A percentile compares a stretch with the other conserved stretches of the same genome.
phyloP scores from a whole-genome alignment of 1,284 basidiomycete species.

The Naganishia cerealis region DNA sequence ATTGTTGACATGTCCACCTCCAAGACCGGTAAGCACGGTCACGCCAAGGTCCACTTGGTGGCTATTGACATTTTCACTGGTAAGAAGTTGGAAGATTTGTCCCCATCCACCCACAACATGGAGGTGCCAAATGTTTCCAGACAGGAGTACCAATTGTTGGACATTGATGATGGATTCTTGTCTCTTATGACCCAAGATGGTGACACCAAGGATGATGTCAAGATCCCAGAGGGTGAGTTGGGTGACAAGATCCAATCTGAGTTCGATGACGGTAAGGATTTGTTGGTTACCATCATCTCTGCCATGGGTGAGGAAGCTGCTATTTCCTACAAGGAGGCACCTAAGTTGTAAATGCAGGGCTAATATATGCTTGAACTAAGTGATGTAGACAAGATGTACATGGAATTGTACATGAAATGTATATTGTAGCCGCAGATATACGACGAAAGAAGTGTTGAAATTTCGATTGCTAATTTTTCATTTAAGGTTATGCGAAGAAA shows the following conservation, averaged over 20 bases:
- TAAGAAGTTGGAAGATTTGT: slow-evolving; percentile 98
- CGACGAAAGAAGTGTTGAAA: too few species aligned
- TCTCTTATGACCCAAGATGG: slow-evolving; percentile 91
- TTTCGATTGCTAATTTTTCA: too few species aligned
- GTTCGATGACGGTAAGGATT: slow-evolving; percentile 85
- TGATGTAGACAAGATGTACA: too few species aligned
- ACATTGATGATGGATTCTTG: slow-evolving; percentile 85
- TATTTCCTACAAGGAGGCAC: too few species aligned
- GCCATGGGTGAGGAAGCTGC: slow-evolving; percentile 88
- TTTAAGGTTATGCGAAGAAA: too few species aligned
- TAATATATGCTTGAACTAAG: too few species aligned
- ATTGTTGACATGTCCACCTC: slow-evolving; percentile 99
- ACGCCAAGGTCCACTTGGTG: slow-evolving; percentile 98
- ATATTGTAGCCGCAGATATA: too few species aligned
- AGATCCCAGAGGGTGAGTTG: slow-evolving; percentile 81
- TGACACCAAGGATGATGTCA: slow-evolving; percentile 88
- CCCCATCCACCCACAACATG: slow-evolving; percentile 74
- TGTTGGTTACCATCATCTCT: slow-evolving; percentile 76
- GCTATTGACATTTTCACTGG: slow-evolving; percentile 96
- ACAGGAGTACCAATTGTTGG: slow-evolving; percentile 88
- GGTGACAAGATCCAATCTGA: slow-evolving; percentile 71
- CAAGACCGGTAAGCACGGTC: slow-evolving; percentile 97
- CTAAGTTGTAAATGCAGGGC: too few species aligned
- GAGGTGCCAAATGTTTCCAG: slow-evolving; percentile 93
- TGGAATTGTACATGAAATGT: too few species aligned